Conservation (phyloP, 345 rosid species). For the thale cress (Arabidopsis thaliana) region TAIR10.1 NC_003075.7:16500501-16501000, state of each 20-base stretch:
- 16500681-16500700: conserved; percentile 43
- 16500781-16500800: conserved; percentile 3
- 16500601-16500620: conserved; percentile 66
- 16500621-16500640: conserved; percentile 51
- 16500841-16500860: conserved; percentile 69
- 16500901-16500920: conserved; percentile 70
- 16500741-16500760: background rate
- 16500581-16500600: conserved; percentile 57
- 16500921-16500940: conserved; percentile 60
- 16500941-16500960: conserved; percentile 60
- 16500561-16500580: conserved; percentile 63
- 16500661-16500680: conserved; percentile 63
- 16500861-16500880: conserved; percentile 82
- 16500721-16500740: background rate
- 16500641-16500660: conserved; percentile 56
- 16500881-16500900: conserved; percentile 69
- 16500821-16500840: conserved; percentile 68
- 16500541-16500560: conserved; percentile 74
- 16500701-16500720: background rate
- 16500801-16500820: conserved; percentile 50
- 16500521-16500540: conserved; percentile 69
- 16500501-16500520: conserved; percentile 39
- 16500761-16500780: background rate
- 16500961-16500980: background rate
- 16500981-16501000: background rate